Percentiles rank a stretch among this genome's conserved stretches.
These are phyloP conservation scores for Macadamia integrifolia DNA, from an alignment of 164 flowering plant genomes.

Conservation along the genomic window DNA sequence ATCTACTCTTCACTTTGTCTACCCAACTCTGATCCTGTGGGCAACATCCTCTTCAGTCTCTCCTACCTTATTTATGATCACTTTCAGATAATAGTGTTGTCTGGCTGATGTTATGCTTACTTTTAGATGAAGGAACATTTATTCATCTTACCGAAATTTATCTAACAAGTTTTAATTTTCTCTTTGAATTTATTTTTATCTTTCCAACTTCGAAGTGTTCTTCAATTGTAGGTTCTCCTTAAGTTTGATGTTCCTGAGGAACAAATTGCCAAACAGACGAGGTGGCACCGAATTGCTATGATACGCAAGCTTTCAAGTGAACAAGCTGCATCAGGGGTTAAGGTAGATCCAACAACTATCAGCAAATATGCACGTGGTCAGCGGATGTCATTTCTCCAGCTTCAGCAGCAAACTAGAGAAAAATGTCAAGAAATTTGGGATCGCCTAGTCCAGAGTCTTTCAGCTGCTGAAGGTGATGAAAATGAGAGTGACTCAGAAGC, in stretches of 20 bases:
- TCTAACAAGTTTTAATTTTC: no score
- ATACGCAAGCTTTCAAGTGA: constrained; percentile 97
- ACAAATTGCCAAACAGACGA: constrained; percentile 77
- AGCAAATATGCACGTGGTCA: constrained; percentile 96
- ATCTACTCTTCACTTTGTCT: no score
- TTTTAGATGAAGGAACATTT: no score
- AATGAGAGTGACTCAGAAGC: constrained; percentile 90
- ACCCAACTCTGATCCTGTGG: no score
- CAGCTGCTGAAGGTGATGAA: constrained; percentile 71
- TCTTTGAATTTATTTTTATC: not conserved
- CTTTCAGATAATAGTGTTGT: no score
- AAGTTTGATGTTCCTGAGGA: constrained; percentile 92
- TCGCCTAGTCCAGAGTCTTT: constrained; percentile 73
- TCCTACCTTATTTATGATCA: no score
- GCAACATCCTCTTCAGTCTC: no score
- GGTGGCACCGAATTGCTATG: constrained; percentile 99
- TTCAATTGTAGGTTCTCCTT: constrained; percentile 62
- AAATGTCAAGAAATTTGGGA: constrained; percentile 99
- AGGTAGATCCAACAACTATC: constrained; percentile 83
- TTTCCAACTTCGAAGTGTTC: constrained; percentile 1
- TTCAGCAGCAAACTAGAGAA: constrained; percentile 95
- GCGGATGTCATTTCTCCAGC: constrained; percentile 96
- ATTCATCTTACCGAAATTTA: no score
- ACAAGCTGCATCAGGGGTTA: constrained; percentile 89
- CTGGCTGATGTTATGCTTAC: no score